Conservation (phyloP, 176 grass and related monocot species). For the Leersia perrieri region DNA sequence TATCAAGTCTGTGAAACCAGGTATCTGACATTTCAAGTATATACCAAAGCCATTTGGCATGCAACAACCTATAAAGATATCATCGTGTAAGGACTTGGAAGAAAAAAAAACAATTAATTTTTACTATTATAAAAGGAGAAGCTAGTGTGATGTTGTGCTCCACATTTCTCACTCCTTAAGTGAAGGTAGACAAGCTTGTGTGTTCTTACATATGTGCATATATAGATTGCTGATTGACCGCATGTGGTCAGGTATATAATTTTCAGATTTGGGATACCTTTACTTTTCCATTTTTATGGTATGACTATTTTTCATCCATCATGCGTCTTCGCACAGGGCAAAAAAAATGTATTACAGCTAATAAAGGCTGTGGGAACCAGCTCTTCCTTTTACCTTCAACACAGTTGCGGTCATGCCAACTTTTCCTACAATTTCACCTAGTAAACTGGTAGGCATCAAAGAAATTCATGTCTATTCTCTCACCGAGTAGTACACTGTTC, state of each 20-base stretch:
- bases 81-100: background rate
- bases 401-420: slow-evolving; percentile 38
- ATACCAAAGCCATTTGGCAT: background rate
- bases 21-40: background rate
- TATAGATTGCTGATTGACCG: background rate
- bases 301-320: background rate
- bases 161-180: too few species aligned
- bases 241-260: background rate
- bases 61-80: background rate
- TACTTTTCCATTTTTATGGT: background rate
- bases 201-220: background rate
- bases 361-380: slow-evolving; percentile 14
- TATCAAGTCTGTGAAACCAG: background rate
- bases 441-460: slow-evolving; percentile 2
- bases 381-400: slow-evolving; percentile 18
- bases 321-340: background rate
- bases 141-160: background rate
- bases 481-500: slow-evolving; percentile 26
- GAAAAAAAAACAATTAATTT: background rate
- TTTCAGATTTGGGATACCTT: background rate
- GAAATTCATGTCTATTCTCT: slow-evolving; percentile 22
- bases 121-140: background rate
- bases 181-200: too few species aligned
- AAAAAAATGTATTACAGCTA: slow-evolving; percentile 25
- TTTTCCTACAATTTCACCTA: slow-evolving; percentile 5